Conservation (phyloP, 78 protist genomes). For the Dictyostelium purpureum region DNA sequence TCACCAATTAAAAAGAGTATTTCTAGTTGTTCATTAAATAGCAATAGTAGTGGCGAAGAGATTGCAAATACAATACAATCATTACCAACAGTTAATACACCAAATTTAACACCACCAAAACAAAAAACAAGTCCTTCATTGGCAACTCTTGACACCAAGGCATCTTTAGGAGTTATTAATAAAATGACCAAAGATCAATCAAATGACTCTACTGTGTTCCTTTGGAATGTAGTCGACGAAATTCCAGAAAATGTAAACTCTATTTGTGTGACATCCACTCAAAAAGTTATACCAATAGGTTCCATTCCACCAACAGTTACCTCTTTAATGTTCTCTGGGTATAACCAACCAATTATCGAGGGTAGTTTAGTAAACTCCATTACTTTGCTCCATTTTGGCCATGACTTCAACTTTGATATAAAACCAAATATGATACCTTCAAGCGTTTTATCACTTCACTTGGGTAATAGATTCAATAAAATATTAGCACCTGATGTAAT, state of each 20-base stretch:
- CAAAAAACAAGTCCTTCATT: too few relatives aligned
- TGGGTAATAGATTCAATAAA: neutral
- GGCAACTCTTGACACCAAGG: too few relatives aligned
- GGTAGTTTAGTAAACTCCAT: neutral
- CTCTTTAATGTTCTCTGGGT: neutral
- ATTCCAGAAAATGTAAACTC: neutral
- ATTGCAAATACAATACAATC: neutral
- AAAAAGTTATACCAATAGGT: neutral
- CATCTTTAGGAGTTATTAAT: too few relatives aligned
- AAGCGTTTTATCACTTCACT: neutral
- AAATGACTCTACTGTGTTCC: neutral
- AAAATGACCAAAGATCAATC: neutral
- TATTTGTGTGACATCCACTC: neutral
- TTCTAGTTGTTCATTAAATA: neutral
- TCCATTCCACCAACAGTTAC: slow-evolving; percentile 25
- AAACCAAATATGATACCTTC: neutral
- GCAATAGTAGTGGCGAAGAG: neutral
- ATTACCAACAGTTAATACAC: neutral
- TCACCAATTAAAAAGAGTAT: neutral
- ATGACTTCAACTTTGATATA: neutral
- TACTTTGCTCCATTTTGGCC: neutral
- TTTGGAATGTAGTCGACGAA: neutral
- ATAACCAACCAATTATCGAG: neutral
- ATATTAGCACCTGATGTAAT: slow-evolving; percentile 10
- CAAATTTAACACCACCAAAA: neutral